Base-by-base conservation (phyloP, 108 stramenopile species). In the Stephanodiscus minutulus region DNA sequence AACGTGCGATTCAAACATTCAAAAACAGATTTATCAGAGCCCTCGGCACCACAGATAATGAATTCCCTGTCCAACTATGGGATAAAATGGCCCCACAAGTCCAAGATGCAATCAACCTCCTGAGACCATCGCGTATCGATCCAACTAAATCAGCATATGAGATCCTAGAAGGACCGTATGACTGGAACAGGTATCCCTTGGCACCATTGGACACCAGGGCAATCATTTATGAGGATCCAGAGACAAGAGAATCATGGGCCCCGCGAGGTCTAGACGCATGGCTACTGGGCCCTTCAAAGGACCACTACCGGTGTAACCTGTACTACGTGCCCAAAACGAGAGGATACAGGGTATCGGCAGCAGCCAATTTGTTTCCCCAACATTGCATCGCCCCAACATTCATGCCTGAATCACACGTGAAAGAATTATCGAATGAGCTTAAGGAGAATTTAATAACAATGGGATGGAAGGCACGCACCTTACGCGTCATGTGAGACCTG, bases 181-280 rank as follows among this genome's bases (percentile, higher is more conserved):
- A 85, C 64, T 83, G 52, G 74, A 82, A 85, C 57, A 54, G 70
- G 1, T 58, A 73, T 27, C 86, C 86, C n/a, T 44, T 81, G 18
- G 83, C 78, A n/a, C 86, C 86, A 29, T 62, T 59, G 0, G 86
- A 83, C 0, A 73, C 27, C 17, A 28, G 37, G 31, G 72, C 70
- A 35, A 10, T 84, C 15, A 52, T 56, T 0, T 72, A 70, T 17
- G 43, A 54, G 21, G 66, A 50, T 44, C 60, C 78, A 5, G 18
- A 36, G 6, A 43, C 22, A 1, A 17, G 62, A 1, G n/a, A 39
- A 5, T 71, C 75, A 7, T 86, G 78, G 52, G 15, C 27, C 1
- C 43, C 65, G 17, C 53, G 21, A 39, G 76, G 25, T 0, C 57
- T 36, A 18, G 59, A 79, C 33, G 66, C 70, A 47, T 79, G 64